phyloP scores from a whole-genome alignment of 2,329 filamentous ascomycete genomes.

The Didymella exigua region DNA sequence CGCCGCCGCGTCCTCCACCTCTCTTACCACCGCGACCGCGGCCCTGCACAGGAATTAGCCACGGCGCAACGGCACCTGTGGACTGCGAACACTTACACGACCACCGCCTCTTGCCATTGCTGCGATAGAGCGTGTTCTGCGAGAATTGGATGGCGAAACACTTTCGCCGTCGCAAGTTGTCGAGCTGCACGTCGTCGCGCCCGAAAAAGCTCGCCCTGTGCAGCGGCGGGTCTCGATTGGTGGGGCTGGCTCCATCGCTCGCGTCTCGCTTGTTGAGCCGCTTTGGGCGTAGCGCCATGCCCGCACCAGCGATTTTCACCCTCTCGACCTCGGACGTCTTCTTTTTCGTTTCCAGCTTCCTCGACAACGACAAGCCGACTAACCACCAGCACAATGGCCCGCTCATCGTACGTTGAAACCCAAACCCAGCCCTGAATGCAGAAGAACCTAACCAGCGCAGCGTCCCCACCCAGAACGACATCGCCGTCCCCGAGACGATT shows the following conservation, averaged over 20 bases:
- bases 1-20: conserved; percentile 35
- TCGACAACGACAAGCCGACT: conserved; percentile 39
- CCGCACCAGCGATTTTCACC: not conserved
- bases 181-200: conserved; percentile 15
- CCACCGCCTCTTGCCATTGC: conserved; percentile 38
- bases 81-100: conserved; percentile 30
- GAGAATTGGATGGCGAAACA: conserved; percentile 12
- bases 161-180: conserved; percentile 29
- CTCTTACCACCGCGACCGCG: conserved; percentile 41
- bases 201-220: conserved; percentile 34
- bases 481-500: conserved; percentile 98
- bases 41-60: conserved; percentile 31
- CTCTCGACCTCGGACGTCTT: conserved; percentile 10
- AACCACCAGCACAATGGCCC: conserved; percentile 48
- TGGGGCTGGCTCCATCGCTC: not conserved
- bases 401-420: conserved; percentile 46
- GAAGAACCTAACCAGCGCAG: conserved; percentile 44
- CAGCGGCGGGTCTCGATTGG: too few relatives aligned
- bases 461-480: conserved; percentile 92
- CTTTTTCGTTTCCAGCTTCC: conserved; percentile 30
- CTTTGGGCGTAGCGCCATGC: not conserved
- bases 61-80: not conserved
- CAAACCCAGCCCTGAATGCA: too few relatives aligned
- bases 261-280: not conserved
- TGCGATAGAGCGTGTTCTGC: conserved; percentile 18